Evolutionary conservation across 73 alveolate genomes (phyloP).

Genomic region (Tetrahymena malaccensis): DNA sequence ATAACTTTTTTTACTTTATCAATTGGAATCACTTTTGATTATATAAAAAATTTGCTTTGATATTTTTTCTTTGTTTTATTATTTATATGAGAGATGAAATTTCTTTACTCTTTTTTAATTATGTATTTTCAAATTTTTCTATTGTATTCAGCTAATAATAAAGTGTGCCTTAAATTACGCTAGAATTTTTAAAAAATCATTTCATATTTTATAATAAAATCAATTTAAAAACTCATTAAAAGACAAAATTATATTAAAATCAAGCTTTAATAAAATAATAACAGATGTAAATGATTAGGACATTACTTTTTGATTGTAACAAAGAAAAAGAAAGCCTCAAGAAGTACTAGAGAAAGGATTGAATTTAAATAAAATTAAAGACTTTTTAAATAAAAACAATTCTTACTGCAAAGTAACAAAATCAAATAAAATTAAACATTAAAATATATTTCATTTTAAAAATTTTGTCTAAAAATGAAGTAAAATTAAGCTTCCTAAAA

Average conservation of each 20-base stretch:
- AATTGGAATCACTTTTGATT: background rate
- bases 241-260: no score
- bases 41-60: background rate
- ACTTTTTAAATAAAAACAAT: background rate
- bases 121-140: background rate
- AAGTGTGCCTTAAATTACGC: background rate
- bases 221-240: no score
- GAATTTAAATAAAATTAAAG: background rate
- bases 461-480: background rate
- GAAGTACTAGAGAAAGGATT: background rate
- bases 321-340: background rate
- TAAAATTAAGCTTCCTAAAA: background rate
- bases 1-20: background rate
- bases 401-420: no score
- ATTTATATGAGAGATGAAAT: background rate
- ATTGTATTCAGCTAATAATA: background rate
- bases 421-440: no score
- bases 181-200: no score
- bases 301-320: no score
- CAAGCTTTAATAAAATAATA: no score
- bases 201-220: no score
- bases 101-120: background rate
- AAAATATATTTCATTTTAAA: no score
- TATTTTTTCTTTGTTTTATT: background rate
- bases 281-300: no score